Conservation (phyloP, 768 basidiomycete genomes). For the Russula brevipes region DNA sequence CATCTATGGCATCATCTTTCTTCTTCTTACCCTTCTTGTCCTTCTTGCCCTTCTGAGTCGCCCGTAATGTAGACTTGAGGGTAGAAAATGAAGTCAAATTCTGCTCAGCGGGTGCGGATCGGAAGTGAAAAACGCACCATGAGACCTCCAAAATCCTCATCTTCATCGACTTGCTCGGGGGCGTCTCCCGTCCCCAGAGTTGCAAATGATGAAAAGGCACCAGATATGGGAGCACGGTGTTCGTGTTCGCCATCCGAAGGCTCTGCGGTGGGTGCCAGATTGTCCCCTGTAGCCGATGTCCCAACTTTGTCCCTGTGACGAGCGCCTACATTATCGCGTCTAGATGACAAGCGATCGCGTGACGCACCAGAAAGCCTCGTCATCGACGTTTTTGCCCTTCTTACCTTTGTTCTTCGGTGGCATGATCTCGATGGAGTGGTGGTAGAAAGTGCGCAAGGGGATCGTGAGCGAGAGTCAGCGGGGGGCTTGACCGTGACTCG, state of each 20-base stretch:
- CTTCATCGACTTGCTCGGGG: constrained; percentile 39
- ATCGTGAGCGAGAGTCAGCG: neutral
- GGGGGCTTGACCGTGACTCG: too few relatives aligned
- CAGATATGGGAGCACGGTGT: constrained; percentile 30
- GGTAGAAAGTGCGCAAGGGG: neutral
- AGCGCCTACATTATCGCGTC: constrained; percentile 22
- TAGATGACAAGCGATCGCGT: neutral
- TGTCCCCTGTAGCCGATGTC: constrained; percentile 47
- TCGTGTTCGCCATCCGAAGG: constrained; percentile 42
- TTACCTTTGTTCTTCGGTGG: constrained; percentile 78
- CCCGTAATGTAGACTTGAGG: constrained; percentile 58
- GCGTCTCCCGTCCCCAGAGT: constrained; percentile 42
- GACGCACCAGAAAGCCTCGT: constrained; percentile 76
- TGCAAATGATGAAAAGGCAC: constrained; percentile 50
- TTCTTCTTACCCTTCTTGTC: constrained; percentile 49
- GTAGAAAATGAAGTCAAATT: neutral
- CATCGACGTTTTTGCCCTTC: constrained; percentile 76
- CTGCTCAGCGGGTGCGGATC: neutral
- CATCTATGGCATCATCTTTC: constrained; percentile 30
- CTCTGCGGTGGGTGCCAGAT: constrained; percentile 29
- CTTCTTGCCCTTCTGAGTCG: constrained; percentile 49
- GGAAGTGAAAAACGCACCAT: constrained; percentile 48
- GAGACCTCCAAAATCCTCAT: constrained; percentile 67
- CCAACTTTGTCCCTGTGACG: constrained; percentile 57
- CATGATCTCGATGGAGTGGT: constrained; percentile 33